Evolutionary conservation across 208 protist genomes (phyloP), one percentile per base, ranked within the genome.

Genomic region (Angomonas ambiguus): DNA sequence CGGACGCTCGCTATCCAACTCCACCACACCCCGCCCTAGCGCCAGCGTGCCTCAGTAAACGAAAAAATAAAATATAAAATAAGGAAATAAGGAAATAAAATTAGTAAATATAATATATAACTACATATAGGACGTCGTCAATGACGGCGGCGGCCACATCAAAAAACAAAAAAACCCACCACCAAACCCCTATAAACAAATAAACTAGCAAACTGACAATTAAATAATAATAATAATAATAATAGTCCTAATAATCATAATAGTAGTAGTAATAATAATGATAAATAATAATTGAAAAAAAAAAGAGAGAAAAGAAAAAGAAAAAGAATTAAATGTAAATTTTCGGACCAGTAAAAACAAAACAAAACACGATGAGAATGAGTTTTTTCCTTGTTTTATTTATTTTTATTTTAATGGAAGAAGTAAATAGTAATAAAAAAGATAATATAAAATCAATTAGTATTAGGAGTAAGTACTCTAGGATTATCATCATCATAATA

Each of bases 351-450:
- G 49, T 10, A 22, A 18, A 63, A n/a, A 30, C 13, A 49, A 20
- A 20, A 30, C 13, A 33, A 63, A n/a, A 30, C 13, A 63, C 31
- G 16, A 13, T 31, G 31, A 31, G 34, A 28, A 66, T 67, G 0
- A 2, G 16, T 34, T 30, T n/a, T n/a, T n/a, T n/a, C n/a, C n/a
- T 62, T 45, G 28, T 33, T 30, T 55, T 25, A 38, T 65, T 32
- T 65, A 55, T 55, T 65, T 65, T 24, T 59, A 11, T 33, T 59
- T 59, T 59, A n/a, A 45, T n/a, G 16, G 16, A 45, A n/a, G 38
- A 45, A 45, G 38, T 16, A 45, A 45, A 45, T n/a, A n/a, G n/a
- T n/a, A n/a, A n/a, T n/a, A n/a, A n/a, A n/a, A n/a, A n/a, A n/a
- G n/a, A n/a, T n/a, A n/a, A n/a, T n/a, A n/a, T n/a, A n/a, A n/a